Percentiles rank a stretch among this genome's conserved stretches.
phyloP scores from a whole-genome alignment of 331 rosid genomes.

The Prunus yedoensis region DNA sequence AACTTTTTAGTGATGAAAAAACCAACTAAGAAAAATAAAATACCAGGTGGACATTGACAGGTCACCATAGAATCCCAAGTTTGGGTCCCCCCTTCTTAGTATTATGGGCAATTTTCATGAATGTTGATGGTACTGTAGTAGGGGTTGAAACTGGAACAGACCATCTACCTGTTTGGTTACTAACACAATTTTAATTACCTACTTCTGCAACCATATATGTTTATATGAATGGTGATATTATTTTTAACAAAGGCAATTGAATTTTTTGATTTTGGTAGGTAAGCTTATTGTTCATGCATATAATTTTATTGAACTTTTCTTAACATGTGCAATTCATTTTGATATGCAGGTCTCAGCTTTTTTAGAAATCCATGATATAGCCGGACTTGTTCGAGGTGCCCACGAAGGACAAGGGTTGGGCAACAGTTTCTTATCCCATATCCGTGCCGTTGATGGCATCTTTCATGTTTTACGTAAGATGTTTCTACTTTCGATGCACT shows the following conservation, averaged over 20 bases:
- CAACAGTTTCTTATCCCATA: conserved; percentile 94
- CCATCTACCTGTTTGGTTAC: background rate
- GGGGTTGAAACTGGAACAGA: background rate
- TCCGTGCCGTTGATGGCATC: conserved; percentile 98
- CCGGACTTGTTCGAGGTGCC: conserved; percentile 97
- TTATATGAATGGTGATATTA: background rate
- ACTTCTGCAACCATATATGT: background rate
- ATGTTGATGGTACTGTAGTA: background rate
- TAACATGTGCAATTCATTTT: conserved; percentile 15
- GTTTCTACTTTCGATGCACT: background rate
- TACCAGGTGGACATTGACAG: too few relatives aligned
- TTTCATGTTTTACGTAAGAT: conserved; percentile 95
- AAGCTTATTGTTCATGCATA: background rate
- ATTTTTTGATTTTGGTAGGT: background rate
- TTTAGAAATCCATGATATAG: conserved; percentile 94
- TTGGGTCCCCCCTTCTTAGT: too few relatives aligned
- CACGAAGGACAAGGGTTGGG: conserved; percentile 99
- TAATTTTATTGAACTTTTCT: background rate
- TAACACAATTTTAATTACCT: background rate
- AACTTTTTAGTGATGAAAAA: too few relatives aligned
- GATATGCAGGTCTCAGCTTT: conserved; percentile 77
- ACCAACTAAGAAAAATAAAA: too few relatives aligned
- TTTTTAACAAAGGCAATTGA: background rate
- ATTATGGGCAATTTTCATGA: background rate
- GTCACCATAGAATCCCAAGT: too few relatives aligned